Base-by-base conservation (phyloP, 768 basidiomycete species). In the Trametes sanguinea region DNA sequence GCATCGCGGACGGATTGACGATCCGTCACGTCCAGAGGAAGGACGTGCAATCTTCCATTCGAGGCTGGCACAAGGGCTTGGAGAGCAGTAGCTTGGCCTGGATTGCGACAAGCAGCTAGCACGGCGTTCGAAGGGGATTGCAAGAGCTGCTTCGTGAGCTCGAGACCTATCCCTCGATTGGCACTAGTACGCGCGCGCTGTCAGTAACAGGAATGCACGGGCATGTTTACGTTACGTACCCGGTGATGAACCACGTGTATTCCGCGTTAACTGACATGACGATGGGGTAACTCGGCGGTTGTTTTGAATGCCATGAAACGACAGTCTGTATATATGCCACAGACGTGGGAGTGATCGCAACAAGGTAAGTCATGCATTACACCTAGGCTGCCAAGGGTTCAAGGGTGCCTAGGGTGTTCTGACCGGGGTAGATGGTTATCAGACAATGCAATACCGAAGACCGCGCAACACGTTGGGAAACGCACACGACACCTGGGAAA, bases 31-130 rank as follows among this genome's bases (percentile, higher is more conserved):
- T 78, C 76, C 17, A 78, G 67, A 29, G 65, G 43, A 14, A 78
- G 58, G 47, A 79, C 61, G 53, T 78, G 71, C 6, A 78, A 63
- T 3, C 44, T 68, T 10, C 73, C 76, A 45, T 67, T 57, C 33
- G 72, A 67, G 9, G 53, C 55, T 9, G 47, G 37, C 16, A 58
- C 48, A 16, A 75, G 65, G 3, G 63, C 66, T 11, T 70, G 37
- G 22, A 74, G 63, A 0, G 50, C 67, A 3, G 51, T 51, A 2
- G 74, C 73, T 1, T 48, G 52, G 27, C 60, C 57, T 4, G 73
- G 72, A 30, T 60, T 71, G 2, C 73, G 67, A 54, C 72, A 74
- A 2, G 73, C 59, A 0, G 74, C 75, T 50, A 76, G 70, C 40
- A 76, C 64, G 32, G 65, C 57, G 60, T 69, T 73, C 1, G 63